phyloP scores from a whole-genome alignment of 139 green algal genomes.

The Haematococcus sp. region DNA sequence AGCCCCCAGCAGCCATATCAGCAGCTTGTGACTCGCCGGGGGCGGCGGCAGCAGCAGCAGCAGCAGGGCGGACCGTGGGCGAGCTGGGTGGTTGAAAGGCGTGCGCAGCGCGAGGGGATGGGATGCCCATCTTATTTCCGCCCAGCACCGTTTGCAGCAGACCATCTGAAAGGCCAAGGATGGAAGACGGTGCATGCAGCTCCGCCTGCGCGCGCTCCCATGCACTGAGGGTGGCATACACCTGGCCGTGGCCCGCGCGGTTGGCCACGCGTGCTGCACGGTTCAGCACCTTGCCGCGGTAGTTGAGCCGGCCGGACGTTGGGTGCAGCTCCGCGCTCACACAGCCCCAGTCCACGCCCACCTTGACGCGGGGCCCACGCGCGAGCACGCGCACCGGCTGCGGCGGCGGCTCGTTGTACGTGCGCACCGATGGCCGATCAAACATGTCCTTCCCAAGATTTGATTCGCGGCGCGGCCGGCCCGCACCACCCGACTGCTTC shows the following conservation, averaged over 20 bases:
- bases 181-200: background rate
- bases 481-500: no score
- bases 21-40: no score
- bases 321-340: conserved; percentile 11
- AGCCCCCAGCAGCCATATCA: no score
- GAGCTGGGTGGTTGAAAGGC: no score
- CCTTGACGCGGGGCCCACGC: conserved; percentile 2
- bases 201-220: background rate
- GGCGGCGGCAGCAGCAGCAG: no score
- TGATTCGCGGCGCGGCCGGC: no score
- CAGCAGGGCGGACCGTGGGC: no score
- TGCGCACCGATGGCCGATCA: background rate
- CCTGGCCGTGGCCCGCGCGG: conserved; percentile 17
- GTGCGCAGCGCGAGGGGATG: no score
- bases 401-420: background rate
- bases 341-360: conserved; percentile 20
- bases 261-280: conserved; percentile 19
- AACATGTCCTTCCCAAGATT: no score
- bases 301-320: conserved; percentile 26
- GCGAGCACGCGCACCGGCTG: background rate
- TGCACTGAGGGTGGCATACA: background rate
- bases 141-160: background rate
- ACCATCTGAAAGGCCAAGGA: no score
- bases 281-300: conserved; percentile 37
- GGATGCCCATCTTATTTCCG: no score